phyloP scores from a whole-genome alignment of 2,329 filamentous ascomycete species.

The Aspergillus jensenii region DNA sequence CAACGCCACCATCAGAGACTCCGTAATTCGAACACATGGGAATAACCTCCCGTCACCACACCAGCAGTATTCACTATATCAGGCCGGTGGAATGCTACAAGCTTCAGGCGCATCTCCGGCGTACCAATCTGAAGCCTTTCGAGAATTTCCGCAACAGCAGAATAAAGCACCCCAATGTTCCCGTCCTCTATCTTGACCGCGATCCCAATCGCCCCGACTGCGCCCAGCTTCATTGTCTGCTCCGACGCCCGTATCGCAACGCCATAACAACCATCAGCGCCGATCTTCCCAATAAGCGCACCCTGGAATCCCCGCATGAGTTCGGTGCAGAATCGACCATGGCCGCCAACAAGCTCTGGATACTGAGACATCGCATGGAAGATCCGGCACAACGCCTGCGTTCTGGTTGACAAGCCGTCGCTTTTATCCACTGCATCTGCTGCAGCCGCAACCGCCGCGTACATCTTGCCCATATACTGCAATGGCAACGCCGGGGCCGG shows the following conservation, averaged over 20 bases:
- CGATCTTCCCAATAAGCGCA: conserved; percentile 48
- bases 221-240: conserved; percentile 38
- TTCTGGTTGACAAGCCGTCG: conserved; percentile 17
- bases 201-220: conserved; percentile 40
- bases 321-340: conserved; percentile 48
- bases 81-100: conserved; percentile 36
- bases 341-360: conserved; percentile 48
- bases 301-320: conserved; percentile 45
- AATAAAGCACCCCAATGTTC: conserved; percentile 45
- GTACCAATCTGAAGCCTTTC: conserved; percentile 44
- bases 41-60: conserved; percentile 34
- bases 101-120: conserved; percentile 24
- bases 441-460: conserved; percentile 39
- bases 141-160: conserved; percentile 46
- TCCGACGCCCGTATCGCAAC: conserved; percentile 43
- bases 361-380: conserved; percentile 46
- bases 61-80: conserved; percentile 41
- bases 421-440: conserved; percentile 12
- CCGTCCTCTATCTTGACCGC: conserved; percentile 53
- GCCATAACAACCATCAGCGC: conserved; percentile 52
- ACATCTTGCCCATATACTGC: conserved; percentile 35
- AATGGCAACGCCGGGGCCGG: conserved; percentile 47
- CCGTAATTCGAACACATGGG: not conserved
- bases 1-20: not conserved
- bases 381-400: conserved; percentile 31